Evolutionary conservation across 2,329 filamentous ascomycete genomes (phyloP).

Genomic region (Simplicillium aogashimaense): DNA sequence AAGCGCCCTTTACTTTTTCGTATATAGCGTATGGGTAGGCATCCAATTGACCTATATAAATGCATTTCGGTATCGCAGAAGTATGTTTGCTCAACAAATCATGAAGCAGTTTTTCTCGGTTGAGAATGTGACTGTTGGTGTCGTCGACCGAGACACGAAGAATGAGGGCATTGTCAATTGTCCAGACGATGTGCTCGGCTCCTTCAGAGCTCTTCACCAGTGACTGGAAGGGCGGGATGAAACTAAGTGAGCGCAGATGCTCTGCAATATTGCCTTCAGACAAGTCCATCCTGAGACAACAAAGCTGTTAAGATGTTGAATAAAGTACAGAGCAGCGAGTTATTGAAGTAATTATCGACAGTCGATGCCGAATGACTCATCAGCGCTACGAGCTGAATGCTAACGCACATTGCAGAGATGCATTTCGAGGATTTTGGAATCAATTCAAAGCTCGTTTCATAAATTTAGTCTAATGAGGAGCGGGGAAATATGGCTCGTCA

Average conservation of each 20-base stretch:
- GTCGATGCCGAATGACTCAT: too few species aligned
- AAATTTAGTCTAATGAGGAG: constrained; percentile 10
- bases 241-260: neutral
- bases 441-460: neutral
- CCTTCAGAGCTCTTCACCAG: constrained; percentile 4
- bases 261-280: neutral
- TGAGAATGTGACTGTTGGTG: neutral
- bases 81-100: neutral
- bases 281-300: neutral
- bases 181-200: constrained; percentile 4
- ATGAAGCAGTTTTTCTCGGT: neutral
- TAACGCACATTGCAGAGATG: too few species aligned
- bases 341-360: too few species aligned
- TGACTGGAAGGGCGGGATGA: constrained; percentile 1
- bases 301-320: too few species aligned
- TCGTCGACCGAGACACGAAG: constrained; percentile 1
- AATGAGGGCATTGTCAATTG: constrained; percentile 2
- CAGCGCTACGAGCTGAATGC: too few species aligned
- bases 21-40: constrained; percentile 1
- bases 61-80: constrained; percentile 1
- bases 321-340: neutral
- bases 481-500: constrained; percentile 27
- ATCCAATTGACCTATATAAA: neutral
- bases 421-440: too few species aligned
- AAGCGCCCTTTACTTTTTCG: constrained; percentile 2